Conservation (phyloP, 176 grass and related monocot genomes). For the Bromus sterilis region DNA sequence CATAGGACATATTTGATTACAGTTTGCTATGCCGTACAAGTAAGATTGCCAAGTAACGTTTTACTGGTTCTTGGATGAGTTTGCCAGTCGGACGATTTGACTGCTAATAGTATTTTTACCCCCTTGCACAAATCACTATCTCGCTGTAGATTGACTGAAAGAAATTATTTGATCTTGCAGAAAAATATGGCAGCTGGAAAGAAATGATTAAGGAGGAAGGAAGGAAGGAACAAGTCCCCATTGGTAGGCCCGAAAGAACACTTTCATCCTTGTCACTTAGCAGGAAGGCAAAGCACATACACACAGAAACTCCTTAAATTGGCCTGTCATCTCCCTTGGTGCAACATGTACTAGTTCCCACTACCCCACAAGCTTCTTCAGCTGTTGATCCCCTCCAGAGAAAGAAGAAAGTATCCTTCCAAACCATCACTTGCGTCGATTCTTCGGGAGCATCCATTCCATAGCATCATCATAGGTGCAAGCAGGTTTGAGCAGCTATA, state of each 20-base stretch:
- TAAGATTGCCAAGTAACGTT: neutral
- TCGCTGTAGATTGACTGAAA: neutral
- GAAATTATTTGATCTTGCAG: neutral
- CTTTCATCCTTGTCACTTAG: constrained; percentile 32
- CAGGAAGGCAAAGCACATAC: neutral
- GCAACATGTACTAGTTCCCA: constrained; percentile 1
- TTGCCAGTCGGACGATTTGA: neutral
- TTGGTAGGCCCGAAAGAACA: constrained; percentile 29
- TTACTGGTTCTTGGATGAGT: neutral
- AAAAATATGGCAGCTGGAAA: neutral
- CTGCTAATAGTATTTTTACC: neutral
- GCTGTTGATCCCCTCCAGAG: constrained; percentile 3
- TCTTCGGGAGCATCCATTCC: constrained; percentile 8
- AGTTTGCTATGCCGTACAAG: neutral
- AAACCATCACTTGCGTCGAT: neutral
- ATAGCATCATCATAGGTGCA: constrained; percentile 10
- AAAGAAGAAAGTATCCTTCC: constrained; percentile 32
- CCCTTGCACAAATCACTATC: neutral
- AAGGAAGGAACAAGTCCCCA: constrained; percentile 4
- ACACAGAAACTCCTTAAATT: constrained; percentile 12
- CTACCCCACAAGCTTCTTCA: neutral
- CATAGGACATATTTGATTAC: neutral
- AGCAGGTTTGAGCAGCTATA: constrained; percentile 4
- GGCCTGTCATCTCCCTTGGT: neutral
- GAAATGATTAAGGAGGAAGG: neutral